Evolutionary conservation across 1,284 basidiomycete species (phyloP).

Genomic region (Laetiporus sulphureus): DNA sequence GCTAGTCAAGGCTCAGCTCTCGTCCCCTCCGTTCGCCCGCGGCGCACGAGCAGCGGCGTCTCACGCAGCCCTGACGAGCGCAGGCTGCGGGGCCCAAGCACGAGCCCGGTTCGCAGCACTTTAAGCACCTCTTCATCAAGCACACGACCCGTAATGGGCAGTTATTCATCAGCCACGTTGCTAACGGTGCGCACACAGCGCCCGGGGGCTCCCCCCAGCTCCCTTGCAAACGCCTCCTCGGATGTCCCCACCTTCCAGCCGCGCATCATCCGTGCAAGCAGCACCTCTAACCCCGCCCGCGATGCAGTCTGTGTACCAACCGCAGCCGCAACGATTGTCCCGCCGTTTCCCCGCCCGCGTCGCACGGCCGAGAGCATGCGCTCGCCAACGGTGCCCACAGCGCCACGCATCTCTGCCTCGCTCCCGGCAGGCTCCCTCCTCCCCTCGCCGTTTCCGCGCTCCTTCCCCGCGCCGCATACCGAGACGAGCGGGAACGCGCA

Average conservation of each 20-base stretch:
- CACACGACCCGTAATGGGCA: slow-evolving; percentile 18
- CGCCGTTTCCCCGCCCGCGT: slow-evolving; percentile 38
- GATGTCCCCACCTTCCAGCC: slow-evolving; percentile 47
- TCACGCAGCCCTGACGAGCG: slow-evolving; percentile 16
- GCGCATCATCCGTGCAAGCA: slow-evolving; percentile 51
- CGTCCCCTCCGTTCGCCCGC: slow-evolving; percentile 21
- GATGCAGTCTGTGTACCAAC: slow-evolving; percentile 14
- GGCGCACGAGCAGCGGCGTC: slow-evolving; percentile 12
- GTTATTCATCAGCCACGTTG: slow-evolving; percentile 12
- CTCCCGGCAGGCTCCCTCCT: not conserved
- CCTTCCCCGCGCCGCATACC: slow-evolving; percentile 12
- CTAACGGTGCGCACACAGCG: slow-evolving; percentile 1
- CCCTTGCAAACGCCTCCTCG: no score
- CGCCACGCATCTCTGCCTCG: not conserved
- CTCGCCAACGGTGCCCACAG: slow-evolving; percentile 2
- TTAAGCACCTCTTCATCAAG: slow-evolving; percentile 12
- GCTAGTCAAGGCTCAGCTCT: no score
- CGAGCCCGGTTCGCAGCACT: slow-evolving; percentile 7
- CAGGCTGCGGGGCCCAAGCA: slow-evolving; percentile 3
- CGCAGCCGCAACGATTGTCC: slow-evolving; percentile 28
- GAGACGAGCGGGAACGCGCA: slow-evolving; percentile 4
- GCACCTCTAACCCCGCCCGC: slow-evolving; percentile 15
- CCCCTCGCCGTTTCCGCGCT: slow-evolving; percentile 2
- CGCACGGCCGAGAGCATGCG: slow-evolving; percentile 22
- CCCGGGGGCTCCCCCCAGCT: slow-evolving; percentile 9